A percentile compares a stretch with the other conserved stretches of the same genome.
These are phyloP conservation scores for Aquilaria yunnanensis DNA, from an alignment of 345 rosid genomes.

Conservation along the genomic window DNA sequence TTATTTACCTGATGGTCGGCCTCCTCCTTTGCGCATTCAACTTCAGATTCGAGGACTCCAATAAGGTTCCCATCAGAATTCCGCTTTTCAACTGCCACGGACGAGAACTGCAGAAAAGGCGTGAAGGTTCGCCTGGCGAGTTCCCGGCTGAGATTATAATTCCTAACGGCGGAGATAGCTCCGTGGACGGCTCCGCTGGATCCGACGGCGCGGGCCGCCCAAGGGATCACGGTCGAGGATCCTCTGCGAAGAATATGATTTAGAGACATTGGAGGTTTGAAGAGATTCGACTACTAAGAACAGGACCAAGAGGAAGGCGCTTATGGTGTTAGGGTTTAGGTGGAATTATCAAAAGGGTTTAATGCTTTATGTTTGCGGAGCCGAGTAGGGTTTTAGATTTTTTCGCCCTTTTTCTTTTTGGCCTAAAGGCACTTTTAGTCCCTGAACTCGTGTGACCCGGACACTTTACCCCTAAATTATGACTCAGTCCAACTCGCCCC, in stretches of 20 bases:
- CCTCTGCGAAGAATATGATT: constrained; percentile 39
- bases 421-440: too few relatives aligned
- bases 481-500: too few relatives aligned
- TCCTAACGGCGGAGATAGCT: constrained; percentile 14
- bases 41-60: constrained; percentile 39
- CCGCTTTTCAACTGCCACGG: constrained; percentile 16
- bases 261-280: constrained; percentile 22
- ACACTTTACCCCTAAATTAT: too few relatives aligned
- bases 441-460: too few relatives aligned
- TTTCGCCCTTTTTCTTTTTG: too few relatives aligned
- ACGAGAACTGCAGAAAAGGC: constrained; percentile 24
- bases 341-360: constrained; percentile 8
- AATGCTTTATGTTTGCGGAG: too few relatives aligned
- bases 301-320: not conserved
- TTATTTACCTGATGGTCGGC: constrained; percentile 19
- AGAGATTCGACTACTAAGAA: constrained; percentile 9
- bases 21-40: constrained; percentile 36
- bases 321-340: constrained; percentile 12
- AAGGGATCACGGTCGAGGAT: constrained; percentile 26
- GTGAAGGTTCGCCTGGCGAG: constrained; percentile 10
- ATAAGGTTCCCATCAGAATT: constrained; percentile 36
- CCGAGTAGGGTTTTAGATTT: too few relatives aligned
- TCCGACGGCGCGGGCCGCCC: constrained; percentile 31
- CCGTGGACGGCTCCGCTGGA: constrained; percentile 26
- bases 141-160: constrained; percentile 14